These are phyloP conservation scores for Rhododendron ovatum DNA, from an alignment of 148 eudicot genomes.

Conservation along the genomic window DNA sequence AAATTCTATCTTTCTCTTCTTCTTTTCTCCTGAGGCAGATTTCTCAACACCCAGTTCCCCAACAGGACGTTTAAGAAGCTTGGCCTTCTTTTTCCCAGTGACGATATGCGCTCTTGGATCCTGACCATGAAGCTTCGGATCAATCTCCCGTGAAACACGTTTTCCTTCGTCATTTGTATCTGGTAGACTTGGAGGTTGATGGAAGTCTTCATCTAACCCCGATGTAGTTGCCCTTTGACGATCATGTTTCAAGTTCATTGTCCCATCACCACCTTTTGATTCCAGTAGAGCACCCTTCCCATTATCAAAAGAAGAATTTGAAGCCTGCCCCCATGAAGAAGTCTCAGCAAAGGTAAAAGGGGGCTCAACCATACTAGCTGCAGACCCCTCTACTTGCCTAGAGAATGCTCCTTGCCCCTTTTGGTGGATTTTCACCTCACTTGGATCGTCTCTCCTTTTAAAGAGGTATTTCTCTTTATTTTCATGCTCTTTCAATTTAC, in stretches of 20 bases:
- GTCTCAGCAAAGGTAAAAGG: constrained; percentile 5
- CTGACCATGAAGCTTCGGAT: constrained; percentile 10
- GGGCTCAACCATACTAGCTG: constrained; percentile 15
- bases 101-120: constrained; percentile 9
- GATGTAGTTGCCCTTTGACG: not conserved
- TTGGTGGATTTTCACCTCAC: constrained; percentile 24
- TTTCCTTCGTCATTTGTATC: not conserved
- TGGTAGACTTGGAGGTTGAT: not conserved
- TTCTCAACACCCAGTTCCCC: constrained; percentile 36
- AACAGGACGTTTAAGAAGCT: constrained; percentile 36
- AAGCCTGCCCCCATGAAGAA: not conserved
- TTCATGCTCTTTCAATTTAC: constrained; percentile 49
- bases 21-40: constrained; percentile 29
- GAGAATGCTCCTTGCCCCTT: constrained; percentile 25
- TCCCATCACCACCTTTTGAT: not conserved
- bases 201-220: not conserved
- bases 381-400: constrained; percentile 30
- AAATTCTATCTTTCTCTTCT: constrained; percentile 37
- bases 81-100: constrained; percentile 35
- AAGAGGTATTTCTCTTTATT: constrained; percentile 72
- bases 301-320: not conserved
- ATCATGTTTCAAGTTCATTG: not conserved
- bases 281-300: not conserved
- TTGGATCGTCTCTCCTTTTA: constrained; percentile 64
- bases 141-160: not conserved